These are phyloP conservation scores for Berkeleyomyces rouxiae DNA, from an alignment of 2,329 filamentous ascomycete genomes.

Conservation along the genomic window DNA sequence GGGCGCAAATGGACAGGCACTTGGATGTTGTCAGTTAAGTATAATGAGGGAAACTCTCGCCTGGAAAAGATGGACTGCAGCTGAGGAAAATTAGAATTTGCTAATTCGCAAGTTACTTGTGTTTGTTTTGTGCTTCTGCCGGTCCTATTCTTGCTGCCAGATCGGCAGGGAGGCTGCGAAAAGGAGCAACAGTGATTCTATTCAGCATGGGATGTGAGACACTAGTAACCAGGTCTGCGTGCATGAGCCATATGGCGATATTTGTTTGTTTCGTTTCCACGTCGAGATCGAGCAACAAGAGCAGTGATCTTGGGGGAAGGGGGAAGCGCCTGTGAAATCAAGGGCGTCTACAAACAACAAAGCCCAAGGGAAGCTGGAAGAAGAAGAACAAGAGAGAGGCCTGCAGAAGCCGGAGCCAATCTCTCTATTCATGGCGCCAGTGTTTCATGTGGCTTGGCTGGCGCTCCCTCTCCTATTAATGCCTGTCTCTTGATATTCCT, in stretches of 20 bases:
- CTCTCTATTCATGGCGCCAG: conserved; percentile 2
- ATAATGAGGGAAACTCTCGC: background rate
- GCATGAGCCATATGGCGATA: background rate
- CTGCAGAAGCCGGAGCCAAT: background rate
- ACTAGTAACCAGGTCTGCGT: background rate
- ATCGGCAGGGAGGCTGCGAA: background rate
- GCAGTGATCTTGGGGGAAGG: too few relatives aligned
- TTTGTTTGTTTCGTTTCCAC: background rate
- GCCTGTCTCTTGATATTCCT: background rate
- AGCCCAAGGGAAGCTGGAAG: background rate
- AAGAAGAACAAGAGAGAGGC: background rate
- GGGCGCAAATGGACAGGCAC: too few relatives aligned
- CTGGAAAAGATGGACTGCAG: too few relatives aligned
- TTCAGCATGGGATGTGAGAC: background rate
- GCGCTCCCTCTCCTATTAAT: conserved; percentile 1
- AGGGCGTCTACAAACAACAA: background rate
- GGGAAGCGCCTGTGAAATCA: too few relatives aligned
- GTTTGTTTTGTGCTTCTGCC: background rate
- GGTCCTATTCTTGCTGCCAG: too few relatives aligned
- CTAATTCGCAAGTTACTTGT: background rate
- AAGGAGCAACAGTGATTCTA: background rate
- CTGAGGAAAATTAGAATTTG: too few relatives aligned
- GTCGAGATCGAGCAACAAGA: too few relatives aligned
- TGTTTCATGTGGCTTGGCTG: conserved; percentile 11
- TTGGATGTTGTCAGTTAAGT: background rate